Conservation (phyloP, 2,329 filamentous ascomycete species). For the Fusarium cyanostomum region DNA sequence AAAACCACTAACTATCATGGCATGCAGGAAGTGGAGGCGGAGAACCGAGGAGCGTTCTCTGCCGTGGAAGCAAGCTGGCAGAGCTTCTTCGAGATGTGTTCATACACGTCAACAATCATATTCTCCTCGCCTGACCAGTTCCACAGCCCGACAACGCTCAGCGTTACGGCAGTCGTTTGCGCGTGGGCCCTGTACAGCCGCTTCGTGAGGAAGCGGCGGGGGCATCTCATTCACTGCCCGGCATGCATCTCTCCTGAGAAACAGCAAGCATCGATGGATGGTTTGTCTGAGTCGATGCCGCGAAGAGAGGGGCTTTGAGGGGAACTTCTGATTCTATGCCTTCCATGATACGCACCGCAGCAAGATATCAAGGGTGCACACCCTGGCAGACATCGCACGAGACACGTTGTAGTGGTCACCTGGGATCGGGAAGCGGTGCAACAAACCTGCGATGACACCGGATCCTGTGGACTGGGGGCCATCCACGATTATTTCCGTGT, state of each 20-base stretch:
- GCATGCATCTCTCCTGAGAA: slow-evolving; percentile 41
- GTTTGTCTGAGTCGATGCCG: slow-evolving; percentile 29
- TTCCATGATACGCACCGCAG: slow-evolving; percentile 21
- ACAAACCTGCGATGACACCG: slow-evolving; percentile 34
- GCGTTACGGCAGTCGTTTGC: slow-evolving; percentile 58
- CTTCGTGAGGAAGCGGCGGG: slow-evolving; percentile 46
- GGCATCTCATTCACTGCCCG: slow-evolving; percentile 48
- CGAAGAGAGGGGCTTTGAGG: slow-evolving; percentile 34
- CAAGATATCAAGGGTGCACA: slow-evolving; percentile 3
- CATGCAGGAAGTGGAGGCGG: slow-evolving; percentile 60
- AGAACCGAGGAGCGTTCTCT: slow-evolving; percentile 74
- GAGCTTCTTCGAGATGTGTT: slow-evolving; percentile 74
- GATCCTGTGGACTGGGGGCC: slow-evolving; percentile 35
- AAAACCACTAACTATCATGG: slow-evolving; percentile 7
- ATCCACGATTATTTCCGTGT: slow-evolving; percentile 42
- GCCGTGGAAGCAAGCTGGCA: slow-evolving; percentile 73
- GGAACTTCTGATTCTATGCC: background rate
- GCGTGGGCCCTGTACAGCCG: slow-evolving; percentile 44
- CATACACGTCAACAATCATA: slow-evolving; percentile 71
- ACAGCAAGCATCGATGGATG: slow-evolving; percentile 37
- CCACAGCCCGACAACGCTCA: slow-evolving; percentile 68
- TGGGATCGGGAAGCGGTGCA: slow-evolving; percentile 38
- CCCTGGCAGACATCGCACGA: slow-evolving; percentile 31
- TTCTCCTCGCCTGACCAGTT: slow-evolving; percentile 73
- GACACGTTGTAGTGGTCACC: slow-evolving; percentile 40